These are phyloP conservation scores for Nannochloris sp. DNA, from an alignment of 139 green algal species.

Conservation along the genomic window DNA sequence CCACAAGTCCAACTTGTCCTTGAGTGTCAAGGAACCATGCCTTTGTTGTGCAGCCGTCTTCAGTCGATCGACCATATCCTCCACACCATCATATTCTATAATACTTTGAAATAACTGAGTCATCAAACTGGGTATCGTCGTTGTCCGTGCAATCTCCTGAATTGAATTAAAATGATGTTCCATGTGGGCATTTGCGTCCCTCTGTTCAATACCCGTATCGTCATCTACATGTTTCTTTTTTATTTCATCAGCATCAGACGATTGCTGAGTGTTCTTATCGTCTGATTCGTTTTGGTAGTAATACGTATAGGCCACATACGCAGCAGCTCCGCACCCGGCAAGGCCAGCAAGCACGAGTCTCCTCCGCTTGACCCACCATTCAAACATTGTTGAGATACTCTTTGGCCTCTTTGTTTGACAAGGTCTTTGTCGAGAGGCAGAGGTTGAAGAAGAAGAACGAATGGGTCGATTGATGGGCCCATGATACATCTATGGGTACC, in stretches of 20 bases:
- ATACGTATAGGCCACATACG: too few species aligned
- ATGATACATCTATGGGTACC: too few species aligned
- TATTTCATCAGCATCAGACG: not conserved
- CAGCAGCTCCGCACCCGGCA: too few species aligned
- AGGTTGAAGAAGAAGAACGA: too few species aligned
- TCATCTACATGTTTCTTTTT: not conserved
- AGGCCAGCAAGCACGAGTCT: too few species aligned
- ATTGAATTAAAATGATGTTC: slow-evolving; percentile 57
- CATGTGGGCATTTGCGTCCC: slow-evolving; percentile 18
- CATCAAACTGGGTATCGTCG: slow-evolving; percentile 58
- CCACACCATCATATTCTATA: slow-evolving; percentile 28
- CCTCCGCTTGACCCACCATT: too few species aligned
- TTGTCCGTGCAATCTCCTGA: slow-evolving; percentile 55
- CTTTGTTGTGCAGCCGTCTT: not conserved
- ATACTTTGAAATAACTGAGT: slow-evolving; percentile 32
- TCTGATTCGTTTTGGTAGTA: too few species aligned
- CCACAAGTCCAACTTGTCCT: slow-evolving; percentile 45
- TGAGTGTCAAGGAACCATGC: not conserved
- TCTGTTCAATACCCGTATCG: not conserved
- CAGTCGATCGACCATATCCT: slow-evolving; percentile 18
- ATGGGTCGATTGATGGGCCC: too few species aligned
- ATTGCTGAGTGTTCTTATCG: too few species aligned
- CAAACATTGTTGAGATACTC: too few species aligned
- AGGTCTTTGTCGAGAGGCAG: too few species aligned
- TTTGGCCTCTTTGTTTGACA: too few species aligned